Percentiles rank a stretch among this genome's conserved stretches.
These are phyloP conservation scores for Pseudozyma flocculosa DNA, from an alignment of 1,284 basidiomycete genomes.

Conservation along the genomic window DNA sequence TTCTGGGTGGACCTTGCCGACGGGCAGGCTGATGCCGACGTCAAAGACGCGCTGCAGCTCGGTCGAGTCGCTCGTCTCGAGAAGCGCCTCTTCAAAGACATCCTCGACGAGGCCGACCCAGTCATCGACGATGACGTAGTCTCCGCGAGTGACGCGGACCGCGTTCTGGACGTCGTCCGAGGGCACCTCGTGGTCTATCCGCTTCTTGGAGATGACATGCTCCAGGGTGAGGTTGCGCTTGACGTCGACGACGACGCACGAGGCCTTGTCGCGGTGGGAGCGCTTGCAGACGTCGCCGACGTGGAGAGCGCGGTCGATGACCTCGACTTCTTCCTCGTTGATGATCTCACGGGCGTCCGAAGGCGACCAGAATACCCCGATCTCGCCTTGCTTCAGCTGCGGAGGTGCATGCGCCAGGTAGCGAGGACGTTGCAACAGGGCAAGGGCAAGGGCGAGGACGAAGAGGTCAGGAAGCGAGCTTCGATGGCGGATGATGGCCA, in stretches of 20 bases:
- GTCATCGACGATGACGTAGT: constrained; percentile 67
- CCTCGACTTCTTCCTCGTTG: constrained; percentile 68
- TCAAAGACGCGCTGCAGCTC: constrained; percentile 19
- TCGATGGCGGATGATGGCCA: no score
- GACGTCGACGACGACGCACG: constrained; percentile 73
- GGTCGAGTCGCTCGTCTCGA: constrained; percentile 63
- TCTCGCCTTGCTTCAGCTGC: constrained; percentile 73
- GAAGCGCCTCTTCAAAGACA: constrained; percentile 78
- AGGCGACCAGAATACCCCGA: constrained; percentile 74
- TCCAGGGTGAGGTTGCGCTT: constrained; percentile 69
- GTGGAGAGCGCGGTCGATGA: constrained; percentile 77
- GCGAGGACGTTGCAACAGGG: no score
- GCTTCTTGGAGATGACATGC: constrained; percentile 71
- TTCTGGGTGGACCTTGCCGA: constrained; percentile 25
- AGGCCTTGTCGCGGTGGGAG: constrained; percentile 69
- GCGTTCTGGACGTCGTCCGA: constrained; percentile 63
- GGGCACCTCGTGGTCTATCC: constrained; percentile 68
- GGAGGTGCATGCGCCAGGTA: no score
- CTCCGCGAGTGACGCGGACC: constrained; percentile 59
- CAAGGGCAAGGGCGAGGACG: no score
- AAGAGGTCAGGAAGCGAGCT: no score
- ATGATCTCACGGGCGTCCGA: constrained; percentile 60
- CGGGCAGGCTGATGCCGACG: constrained; percentile 18
- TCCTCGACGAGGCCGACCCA: constrained; percentile 78
- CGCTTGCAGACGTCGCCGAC: constrained; percentile 80